These are phyloP conservation scores for Coprinopsis cinerea DNA, from an alignment of 768 basidiomycete species.

Conservation along the genomic window DNA sequence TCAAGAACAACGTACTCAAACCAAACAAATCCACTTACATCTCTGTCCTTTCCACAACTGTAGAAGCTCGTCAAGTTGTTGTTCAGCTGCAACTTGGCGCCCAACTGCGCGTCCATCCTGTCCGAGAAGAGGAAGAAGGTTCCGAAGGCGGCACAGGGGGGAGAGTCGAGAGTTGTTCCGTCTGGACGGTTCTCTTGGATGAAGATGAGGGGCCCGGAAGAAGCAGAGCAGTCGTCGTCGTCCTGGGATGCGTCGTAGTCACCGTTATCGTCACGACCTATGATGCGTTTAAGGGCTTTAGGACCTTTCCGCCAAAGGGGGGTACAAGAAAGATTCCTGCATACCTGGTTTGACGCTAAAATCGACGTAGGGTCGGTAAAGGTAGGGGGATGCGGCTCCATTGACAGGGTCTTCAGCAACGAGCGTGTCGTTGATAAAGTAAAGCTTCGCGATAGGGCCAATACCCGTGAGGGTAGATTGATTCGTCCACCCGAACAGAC, in stretches of 20 bases:
- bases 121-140: conserved; percentile 21
- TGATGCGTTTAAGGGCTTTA: not conserved
- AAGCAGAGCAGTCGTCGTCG: conserved; percentile 17
- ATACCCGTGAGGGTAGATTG: conserved; percentile 19
- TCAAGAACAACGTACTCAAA: not conserved
- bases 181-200: not conserved
- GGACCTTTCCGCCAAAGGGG: not conserved
- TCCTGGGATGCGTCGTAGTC: conserved; percentile 19
- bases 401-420: conserved; percentile 12
- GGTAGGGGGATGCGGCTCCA: conserved; percentile 6
- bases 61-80: conserved; percentile 23
- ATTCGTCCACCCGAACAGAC: conserved; percentile 10
- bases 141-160: conserved; percentile 19
- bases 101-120: conserved; percentile 21
- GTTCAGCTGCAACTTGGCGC: conserved; percentile 21
- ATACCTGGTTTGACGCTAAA: conserved; percentile 9
- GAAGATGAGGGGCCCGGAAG: conserved; percentile 9
- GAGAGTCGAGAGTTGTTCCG: not conserved
- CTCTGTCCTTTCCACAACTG: conserved; percentile 19
- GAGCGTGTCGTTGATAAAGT: conserved; percentile 21
- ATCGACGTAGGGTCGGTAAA: conserved; percentile 15
- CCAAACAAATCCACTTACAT: conserved; percentile 15
- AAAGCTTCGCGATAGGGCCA: conserved; percentile 20
- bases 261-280: not conserved
- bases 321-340: no score